Evolutionary conservation across 306 rosid genomes (phyloP).

Genomic region (Cicer yamashitae): DNA sequence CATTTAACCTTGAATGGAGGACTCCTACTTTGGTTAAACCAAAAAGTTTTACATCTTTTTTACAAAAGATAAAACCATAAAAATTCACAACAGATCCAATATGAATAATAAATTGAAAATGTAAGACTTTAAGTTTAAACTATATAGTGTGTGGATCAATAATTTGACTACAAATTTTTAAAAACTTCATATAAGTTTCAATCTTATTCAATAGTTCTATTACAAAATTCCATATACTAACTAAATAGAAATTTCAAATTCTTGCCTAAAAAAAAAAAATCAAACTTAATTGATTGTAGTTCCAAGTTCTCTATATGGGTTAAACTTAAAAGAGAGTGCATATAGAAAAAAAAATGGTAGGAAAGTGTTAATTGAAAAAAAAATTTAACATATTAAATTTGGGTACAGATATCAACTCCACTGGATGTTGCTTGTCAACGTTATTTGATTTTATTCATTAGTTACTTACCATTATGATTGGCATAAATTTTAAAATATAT

Average conservation of each 20-base stretch:
- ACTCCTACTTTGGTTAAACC: no score
- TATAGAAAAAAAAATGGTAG: slow-evolving; percentile 3
- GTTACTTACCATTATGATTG: slow-evolving; percentile 43
- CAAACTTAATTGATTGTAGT: no score
- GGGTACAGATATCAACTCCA: slow-evolving; percentile 40
- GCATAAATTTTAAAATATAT: slow-evolving; percentile 25
- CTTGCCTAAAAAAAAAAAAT: no score
- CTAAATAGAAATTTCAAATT: neutral
- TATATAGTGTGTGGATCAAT: neutral
- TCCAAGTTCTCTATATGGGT: neutral
- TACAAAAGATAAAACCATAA: no score
- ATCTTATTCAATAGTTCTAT: neutral
- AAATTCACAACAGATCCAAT: no score
- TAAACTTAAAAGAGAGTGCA: neutral
- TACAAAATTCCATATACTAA: neutral
- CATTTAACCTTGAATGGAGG: no score
- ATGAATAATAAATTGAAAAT: accelerated
- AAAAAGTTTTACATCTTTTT: no score
- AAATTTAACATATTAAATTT: slow-evolving; percentile 10
- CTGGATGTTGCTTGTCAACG: slow-evolving; percentile 46
- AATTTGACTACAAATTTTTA: neutral
- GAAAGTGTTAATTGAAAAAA: no score
- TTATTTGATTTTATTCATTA: slow-evolving; percentile 37
- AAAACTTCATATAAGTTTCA: neutral
- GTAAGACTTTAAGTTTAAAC: no score